Evolutionary conservation across 75 land plant genomes (phyloP), one percentile per base, ranked within the genome.

Genomic region (Isoetes taiwanensis): DNA sequence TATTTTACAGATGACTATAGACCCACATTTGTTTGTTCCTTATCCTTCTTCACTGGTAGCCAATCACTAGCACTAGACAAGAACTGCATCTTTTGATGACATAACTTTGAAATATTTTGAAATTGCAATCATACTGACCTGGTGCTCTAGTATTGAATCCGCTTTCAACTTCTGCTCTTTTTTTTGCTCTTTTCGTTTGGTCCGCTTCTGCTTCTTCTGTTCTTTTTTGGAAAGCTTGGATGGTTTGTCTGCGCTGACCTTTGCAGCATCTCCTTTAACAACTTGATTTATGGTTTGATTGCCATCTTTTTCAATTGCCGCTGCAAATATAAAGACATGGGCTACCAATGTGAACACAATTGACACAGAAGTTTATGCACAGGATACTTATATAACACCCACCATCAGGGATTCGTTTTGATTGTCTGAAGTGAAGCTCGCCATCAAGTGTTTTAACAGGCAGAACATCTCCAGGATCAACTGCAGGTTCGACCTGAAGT

Each of bases 361-460:
- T 37, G 39, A 37, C 14, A 37, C 14, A 37, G 12, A 37, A 9
- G 39, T 9, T 9, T 37, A 9, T 37, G 39, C 14, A 14, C 39
- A 14, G 9, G 39, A 37, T 37, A 37, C 9, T 37, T 9, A n/a
- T n/a, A n/a, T n/a, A n/a, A n/a, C n/a, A n/a, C n/a, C n/a, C n/a
- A n/a, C n/a, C n/a, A n/a, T n/a, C 14, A 37, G 12, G 12, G 39
- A 14, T 9, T 37, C 39, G 9, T 37, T 9, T 14, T 14, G 39
- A 9, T 14, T 37, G 39, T 37, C 50, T 19, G 54, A 72, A 91
- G 43, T 73, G 59, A 3, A 83, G 78, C 53, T 78, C 38, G 26
- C 98, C 98, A 41, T 79, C 78, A 31, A 77, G 71, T 0, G 82
- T 74, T 65, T 88, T 93, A 28, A 88, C 70, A 53, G 98, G 98